Conservation (phyloP, 2,329 filamentous ascomycete genomes). For the Aspergillus spinulosporus region DNA sequence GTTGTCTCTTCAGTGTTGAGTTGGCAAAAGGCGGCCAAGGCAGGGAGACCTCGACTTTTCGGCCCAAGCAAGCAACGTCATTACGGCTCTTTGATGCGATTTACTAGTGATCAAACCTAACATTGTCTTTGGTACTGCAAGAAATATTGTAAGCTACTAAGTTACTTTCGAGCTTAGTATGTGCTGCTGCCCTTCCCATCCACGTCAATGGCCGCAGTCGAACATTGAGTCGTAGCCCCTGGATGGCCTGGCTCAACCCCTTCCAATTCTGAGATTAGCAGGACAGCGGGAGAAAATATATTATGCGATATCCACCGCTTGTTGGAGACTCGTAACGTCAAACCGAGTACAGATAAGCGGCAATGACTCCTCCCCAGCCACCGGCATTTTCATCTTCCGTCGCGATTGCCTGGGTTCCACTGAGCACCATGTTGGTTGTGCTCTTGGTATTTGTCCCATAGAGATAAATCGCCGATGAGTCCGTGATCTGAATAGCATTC, state of each 20-base stretch:
- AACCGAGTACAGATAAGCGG: constrained; percentile 32
- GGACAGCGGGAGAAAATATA: neutral
- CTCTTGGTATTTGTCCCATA: constrained; percentile 34
- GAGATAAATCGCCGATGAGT: constrained; percentile 29
- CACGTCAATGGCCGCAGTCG: neutral
- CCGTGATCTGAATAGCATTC: constrained; percentile 33
- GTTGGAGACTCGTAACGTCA: constrained; percentile 14
- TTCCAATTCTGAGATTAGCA: neutral
- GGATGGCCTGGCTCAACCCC: neutral
- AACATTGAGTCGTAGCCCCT: too few relatives aligned
- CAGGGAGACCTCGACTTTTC: constrained; percentile 2
- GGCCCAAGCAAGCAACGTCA: constrained; percentile 6
- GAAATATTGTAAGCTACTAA: neutral
- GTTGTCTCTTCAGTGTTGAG: constrained; percentile 12
- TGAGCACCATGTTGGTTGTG: constrained; percentile 33
- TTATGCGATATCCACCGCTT: constrained; percentile 1
- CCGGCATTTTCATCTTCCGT: constrained; percentile 31
- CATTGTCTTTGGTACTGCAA: neutral
- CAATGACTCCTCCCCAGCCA: constrained; percentile 38
- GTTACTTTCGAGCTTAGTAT: too few relatives aligned
- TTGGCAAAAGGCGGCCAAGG: constrained; percentile 12
- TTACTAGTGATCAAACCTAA: neutral
- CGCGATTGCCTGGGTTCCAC: constrained; percentile 26
- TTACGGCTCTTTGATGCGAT: neutral
- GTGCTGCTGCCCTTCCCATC: too few relatives aligned